Evolutionary conservation across 805 yeast species (phyloP), one percentile per base, ranked within the genome.

Genomic region (Nakazawaea molendinolei): DNA sequence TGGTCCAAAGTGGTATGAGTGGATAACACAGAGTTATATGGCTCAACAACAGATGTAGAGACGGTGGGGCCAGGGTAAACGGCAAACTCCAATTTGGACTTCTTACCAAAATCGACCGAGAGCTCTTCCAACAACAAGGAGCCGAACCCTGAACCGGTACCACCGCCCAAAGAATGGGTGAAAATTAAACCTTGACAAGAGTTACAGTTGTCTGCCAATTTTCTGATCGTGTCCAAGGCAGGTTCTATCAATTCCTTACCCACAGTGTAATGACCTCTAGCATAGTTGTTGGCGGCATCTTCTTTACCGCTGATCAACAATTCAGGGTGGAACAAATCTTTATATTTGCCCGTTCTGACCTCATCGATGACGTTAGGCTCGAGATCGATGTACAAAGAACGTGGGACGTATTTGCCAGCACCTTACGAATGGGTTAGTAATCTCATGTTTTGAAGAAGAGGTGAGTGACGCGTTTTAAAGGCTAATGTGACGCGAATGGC

Each of bases 91-190:
- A 86, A 76, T 67, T 86, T 86, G 45, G 95, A 79, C 66, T 86
- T 86, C 62, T 86, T 86, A 53, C 94, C 94, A 59, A 77, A 86
- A 58, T 86, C 95, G 49, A 76, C 68, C 25, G 86, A 75, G 51
- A 86, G 73, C 52, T 84, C 86, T 65, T 86, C 95, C 51, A 86
- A 72, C 55, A 86, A 69, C 51, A 86, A 69, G 13, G 95, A 84
- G 31, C 95, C 95, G 53, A 86, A 78, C 48, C 95, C 95, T 26
- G 95, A 84, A 51, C 95, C 95, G 22, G 95, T 86, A 71, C 95
- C 95, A 67, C 95, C 95, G 58, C 95, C 95, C 50, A 86, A 74
- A 28, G 95, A 86, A 63, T 86, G 95, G 34, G 95, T 86, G 65
- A 86, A 85, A 48, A 86, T 65, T 65, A 86, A 86, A 44, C 95